phyloP scores from a whole-genome alignment of 1,284 basidiomycete genomes.

The Ganoderma leucocontextum region DNA sequence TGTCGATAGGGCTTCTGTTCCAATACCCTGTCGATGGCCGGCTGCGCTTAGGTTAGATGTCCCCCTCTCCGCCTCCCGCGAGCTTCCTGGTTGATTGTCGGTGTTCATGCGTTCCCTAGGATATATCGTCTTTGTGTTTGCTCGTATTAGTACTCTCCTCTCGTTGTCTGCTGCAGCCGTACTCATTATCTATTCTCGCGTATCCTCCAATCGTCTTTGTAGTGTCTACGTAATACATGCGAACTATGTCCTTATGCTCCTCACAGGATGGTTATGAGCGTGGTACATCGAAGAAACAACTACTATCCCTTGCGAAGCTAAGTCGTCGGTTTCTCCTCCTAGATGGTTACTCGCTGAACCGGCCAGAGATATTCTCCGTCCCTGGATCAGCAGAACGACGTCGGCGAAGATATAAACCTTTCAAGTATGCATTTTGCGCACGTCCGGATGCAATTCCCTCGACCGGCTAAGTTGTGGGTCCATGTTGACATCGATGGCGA shows the following conservation, averaged over 20 bases:
- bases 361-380: background rate
- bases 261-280: background rate
- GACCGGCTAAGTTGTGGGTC: constrained; percentile 26
- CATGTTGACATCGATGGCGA: constrained; percentile 22
- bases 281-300: background rate
- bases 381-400: background rate
- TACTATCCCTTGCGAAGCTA: background rate
- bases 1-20: constrained; percentile 19
- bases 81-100: constrained; percentile 25
- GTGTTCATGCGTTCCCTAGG: constrained; percentile 21
- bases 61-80: constrained; percentile 24
- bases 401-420: background rate
- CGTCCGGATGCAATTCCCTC: background rate
- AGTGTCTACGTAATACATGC: constrained; percentile 11
- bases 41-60: constrained; percentile 22
- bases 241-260: background rate
- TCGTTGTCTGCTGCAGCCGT: constrained; percentile 4
- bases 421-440: background rate
- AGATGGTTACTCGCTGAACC: background rate
- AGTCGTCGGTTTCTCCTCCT: background rate
- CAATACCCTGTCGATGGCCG: constrained; percentile 15
- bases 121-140: background rate
- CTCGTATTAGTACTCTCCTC: constrained; percentile 10
- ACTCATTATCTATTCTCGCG: constrained; percentile 13
- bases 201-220: constrained; percentile 1